A percentile compares a stretch with the other conserved stretches of the same genome.
Conservation (phyloP, 1,139 yeast species). For the Nakaseomyces delphensis region DNA sequence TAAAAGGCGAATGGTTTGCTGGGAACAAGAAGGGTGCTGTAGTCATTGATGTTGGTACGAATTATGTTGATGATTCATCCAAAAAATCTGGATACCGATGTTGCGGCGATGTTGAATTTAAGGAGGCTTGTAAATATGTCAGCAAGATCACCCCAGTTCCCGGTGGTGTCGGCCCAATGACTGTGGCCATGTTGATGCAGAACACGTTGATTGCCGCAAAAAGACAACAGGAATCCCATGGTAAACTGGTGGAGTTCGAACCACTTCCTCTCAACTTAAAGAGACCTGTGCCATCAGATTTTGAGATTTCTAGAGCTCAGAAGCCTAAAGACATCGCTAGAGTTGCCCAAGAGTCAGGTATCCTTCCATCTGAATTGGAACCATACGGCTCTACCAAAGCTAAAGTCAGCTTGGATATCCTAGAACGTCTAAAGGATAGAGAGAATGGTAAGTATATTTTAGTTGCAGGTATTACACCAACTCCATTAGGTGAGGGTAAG, state of each 20-base stretch:
- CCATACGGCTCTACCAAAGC: constrained; percentile 70
- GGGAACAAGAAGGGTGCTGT: constrained; percentile 58
- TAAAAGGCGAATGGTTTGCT: constrained; percentile 76
- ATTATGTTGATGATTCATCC: constrained; percentile 67
- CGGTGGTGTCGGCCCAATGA: constrained; percentile 89
- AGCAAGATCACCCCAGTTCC: constrained; percentile 76
- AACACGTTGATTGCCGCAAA: constrained; percentile 63
- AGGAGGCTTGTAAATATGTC: constrained; percentile 56
- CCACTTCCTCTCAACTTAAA: constrained; percentile 44
- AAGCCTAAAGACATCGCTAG: constrained; percentile 56
- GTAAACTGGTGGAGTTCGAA: constrained; percentile 43
- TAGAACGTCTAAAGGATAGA: constrained; percentile 49
- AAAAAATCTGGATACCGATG: constrained; percentile 77
- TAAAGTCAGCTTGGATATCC: constrained; percentile 54
- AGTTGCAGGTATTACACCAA: constrained; percentile 77
- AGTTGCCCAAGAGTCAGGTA: constrained; percentile 58
- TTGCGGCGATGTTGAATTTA: constrained; percentile 92
- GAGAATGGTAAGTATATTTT: constrained; percentile 62
- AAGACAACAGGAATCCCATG: constrained; percentile 36
- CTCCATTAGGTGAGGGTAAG: constrained; percentile 78
- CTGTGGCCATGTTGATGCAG: constrained; percentile 71
- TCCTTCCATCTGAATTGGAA: constrained; percentile 55
- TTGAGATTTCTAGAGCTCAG: constrained; percentile 65
- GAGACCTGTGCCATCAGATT: constrained; percentile 67
- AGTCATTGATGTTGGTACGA: constrained; percentile 94